Evolutionary conservation across 495 filamentous ascomycete genomes (phyloP).

Genomic region (Talaromyces wortmannii): DNA sequence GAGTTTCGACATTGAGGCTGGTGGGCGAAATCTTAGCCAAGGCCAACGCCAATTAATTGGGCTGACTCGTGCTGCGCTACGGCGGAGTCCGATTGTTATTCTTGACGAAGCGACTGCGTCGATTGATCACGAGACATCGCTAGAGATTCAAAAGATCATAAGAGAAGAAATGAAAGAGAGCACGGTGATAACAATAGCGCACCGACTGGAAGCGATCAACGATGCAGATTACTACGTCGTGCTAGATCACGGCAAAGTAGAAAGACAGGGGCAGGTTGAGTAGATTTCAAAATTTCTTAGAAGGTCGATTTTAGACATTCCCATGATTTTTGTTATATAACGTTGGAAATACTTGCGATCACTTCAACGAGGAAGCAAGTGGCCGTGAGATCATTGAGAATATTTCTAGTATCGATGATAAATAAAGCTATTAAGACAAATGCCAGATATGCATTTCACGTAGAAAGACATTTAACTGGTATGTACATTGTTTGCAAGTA

Average conservation of each 20-base stretch:
- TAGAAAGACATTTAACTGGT: no score
- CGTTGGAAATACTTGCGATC: no score
- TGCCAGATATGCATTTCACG: no score
- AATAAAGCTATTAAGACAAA: no score
- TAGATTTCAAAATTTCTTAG: conserved; percentile 8
- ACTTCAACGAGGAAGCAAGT: no score
- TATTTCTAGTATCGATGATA: no score
- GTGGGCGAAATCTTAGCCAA: conserved; percentile 52
- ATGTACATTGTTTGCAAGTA: no score
- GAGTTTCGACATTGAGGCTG: conserved; percentile 47
- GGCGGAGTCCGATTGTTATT: conserved; percentile 53
- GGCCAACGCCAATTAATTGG: conserved; percentile 59
- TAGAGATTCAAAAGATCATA: conserved; percentile 68
- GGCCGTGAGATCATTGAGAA: no score
- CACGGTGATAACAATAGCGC: conserved; percentile 83
- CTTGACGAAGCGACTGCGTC: conserved; percentile 82
- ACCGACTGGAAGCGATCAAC: conserved; percentile 73
- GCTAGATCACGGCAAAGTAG: conserved; percentile 56
- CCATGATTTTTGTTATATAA: no score
- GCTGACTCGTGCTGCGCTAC: conserved; percentile 48
- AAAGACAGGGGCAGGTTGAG: conserved; percentile 26
- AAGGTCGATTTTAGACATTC: neutral
- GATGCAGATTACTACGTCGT: conserved; percentile 68
- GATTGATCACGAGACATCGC: conserved; percentile 73
- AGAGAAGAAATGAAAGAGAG: conserved; percentile 67